A percentile compares a stretch with the other conserved stretches of the same genome.
Conservation (phyloP, 2,329 filamentous ascomycete species). For the Rhinocladiella similis region DNA sequence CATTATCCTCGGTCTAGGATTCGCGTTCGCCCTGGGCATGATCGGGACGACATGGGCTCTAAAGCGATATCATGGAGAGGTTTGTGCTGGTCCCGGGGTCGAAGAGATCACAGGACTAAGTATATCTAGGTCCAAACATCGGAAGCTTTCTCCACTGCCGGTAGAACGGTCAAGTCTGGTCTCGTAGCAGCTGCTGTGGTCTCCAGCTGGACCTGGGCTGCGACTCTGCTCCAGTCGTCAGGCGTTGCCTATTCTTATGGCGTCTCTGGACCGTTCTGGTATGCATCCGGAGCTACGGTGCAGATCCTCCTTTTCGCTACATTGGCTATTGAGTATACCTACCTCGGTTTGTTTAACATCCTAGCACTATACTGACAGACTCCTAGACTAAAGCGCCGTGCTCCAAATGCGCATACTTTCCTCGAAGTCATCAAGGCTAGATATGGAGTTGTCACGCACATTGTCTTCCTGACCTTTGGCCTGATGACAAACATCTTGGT, state of each 20-base stretch:
- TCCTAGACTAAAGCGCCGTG: conserved; percentile 68
- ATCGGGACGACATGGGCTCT: conserved; percentile 71
- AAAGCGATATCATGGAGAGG: conserved; percentile 66
- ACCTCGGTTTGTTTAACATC: too few species aligned
- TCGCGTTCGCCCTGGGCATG: conserved; percentile 74
- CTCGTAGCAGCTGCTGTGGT: conserved; percentile 88
- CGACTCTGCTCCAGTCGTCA: conserved; percentile 62
- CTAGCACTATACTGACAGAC: too few species aligned
- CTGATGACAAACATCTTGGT: conserved; percentile 84
- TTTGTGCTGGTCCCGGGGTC: conserved; percentile 2
- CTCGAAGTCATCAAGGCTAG: conserved; percentile 80
- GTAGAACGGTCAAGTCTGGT: conserved; percentile 83
- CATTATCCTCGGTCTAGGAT: conserved; percentile 72
- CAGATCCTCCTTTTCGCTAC: conserved; percentile 90
- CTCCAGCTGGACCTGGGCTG: conserved; percentile 71
- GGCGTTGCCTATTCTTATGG: conserved; percentile 81
- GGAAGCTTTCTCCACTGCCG: conserved; percentile 89
- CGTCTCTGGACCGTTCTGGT: conserved; percentile 66
- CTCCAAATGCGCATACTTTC: conserved; percentile 83
- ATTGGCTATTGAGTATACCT: conserved; percentile 69
- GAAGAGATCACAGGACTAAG: not conserved
- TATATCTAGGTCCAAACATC: conserved; percentile 72
- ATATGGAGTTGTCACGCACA: conserved; percentile 72
- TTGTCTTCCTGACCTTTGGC: conserved; percentile 79
- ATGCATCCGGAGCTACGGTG: conserved; percentile 73